These are phyloP conservation scores for Ophiostoma perfectum DNA, from an alignment of 2,329 filamentous ascomycete species.

Conservation along the genomic window DNA sequence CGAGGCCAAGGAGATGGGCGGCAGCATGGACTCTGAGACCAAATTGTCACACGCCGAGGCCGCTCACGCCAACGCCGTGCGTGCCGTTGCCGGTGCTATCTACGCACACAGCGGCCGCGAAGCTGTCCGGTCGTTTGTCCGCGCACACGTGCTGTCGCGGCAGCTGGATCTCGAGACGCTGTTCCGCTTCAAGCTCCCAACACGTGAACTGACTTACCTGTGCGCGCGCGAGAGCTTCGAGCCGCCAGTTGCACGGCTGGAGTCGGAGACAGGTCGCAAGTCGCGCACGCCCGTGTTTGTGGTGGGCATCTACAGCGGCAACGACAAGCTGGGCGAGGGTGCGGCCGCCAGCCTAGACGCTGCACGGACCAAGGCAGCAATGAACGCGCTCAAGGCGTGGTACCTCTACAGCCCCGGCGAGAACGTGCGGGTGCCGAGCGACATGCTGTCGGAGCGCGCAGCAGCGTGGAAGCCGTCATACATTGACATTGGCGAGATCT, in stretches of 20 bases:
- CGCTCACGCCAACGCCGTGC: conserved; percentile 63
- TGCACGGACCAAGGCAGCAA: conserved; percentile 72
- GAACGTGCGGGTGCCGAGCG: conserved; percentile 61
- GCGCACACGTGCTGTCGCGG: conserved; percentile 74
- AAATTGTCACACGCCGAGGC: conserved; percentile 31
- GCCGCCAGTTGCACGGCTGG: conserved; percentile 73
- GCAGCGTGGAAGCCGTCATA: conserved; percentile 61
- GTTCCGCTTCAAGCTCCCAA: conserved; percentile 80
- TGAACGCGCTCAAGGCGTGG: conserved; percentile 85
- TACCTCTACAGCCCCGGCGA: conserved; percentile 83
- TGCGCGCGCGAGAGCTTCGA: conserved; percentile 90
- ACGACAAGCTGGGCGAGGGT: conserved; percentile 90
- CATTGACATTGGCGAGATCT: conserved; percentile 66
- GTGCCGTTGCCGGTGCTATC: conserved; percentile 75
- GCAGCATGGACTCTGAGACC: conserved; percentile 27
- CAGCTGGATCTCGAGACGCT: conserved; percentile 69
- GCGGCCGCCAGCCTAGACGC: conserved; percentile 70
- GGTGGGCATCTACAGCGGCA: conserved; percentile 87
- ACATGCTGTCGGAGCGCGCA: conserved; percentile 58
- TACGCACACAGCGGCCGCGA: conserved; percentile 79
- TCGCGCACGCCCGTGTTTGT: conserved; percentile 86
- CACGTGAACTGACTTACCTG: conserved; percentile 73
- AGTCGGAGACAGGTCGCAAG: conserved; percentile 82
- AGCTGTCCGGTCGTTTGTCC: conserved; percentile 75
- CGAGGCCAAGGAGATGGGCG: conserved; percentile 16